These are phyloP conservation scores for Trichosporon sp. DNA, from an alignment of 1,284 basidiomycete genomes.

Conservation along the genomic window DNA sequence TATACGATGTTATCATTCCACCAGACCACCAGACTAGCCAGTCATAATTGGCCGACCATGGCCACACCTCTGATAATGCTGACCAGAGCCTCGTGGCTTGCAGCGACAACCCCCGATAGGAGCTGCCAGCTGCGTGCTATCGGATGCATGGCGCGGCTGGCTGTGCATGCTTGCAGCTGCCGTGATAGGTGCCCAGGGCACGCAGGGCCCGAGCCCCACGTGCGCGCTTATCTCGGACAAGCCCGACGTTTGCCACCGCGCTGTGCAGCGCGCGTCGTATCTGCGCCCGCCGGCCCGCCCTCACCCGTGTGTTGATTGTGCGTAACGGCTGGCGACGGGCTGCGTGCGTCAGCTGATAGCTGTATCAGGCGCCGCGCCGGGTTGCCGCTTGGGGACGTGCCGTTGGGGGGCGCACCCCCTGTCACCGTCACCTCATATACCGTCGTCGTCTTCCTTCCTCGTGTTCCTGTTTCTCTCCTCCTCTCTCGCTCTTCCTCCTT, in stretches of 20 bases:
- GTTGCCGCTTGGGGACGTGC: neutral
- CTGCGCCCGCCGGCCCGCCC: neutral
- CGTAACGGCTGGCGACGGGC: neutral
- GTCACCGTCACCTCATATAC: neutral
- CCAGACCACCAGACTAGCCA: neutral
- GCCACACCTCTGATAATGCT: neutral
- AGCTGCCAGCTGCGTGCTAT: neutral
- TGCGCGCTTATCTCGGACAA: slow-evolving; percentile 4
- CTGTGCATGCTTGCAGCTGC: neutral
- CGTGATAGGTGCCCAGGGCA: neutral
- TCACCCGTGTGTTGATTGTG: neutral
- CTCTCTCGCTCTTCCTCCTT: neutral
- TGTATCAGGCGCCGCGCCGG: neutral
- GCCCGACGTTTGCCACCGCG: neutral
- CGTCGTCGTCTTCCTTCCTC: neutral
- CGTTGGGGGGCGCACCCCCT: neutral
- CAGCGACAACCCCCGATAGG: neutral
- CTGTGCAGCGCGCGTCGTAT: neutral
- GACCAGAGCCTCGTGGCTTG: neutral
- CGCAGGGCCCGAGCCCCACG: neutral
- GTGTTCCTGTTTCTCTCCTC: neutral
- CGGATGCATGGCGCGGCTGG: neutral
- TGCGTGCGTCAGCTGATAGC: slow-evolving; percentile 1
- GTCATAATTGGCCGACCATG: neutral
- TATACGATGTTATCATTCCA: neutral